Percentiles rank a stretch among this genome's conserved stretches.
Conservation (phyloP, 1,284 basidiomycete species). For the Ceratobasidium theobromae region DNA sequence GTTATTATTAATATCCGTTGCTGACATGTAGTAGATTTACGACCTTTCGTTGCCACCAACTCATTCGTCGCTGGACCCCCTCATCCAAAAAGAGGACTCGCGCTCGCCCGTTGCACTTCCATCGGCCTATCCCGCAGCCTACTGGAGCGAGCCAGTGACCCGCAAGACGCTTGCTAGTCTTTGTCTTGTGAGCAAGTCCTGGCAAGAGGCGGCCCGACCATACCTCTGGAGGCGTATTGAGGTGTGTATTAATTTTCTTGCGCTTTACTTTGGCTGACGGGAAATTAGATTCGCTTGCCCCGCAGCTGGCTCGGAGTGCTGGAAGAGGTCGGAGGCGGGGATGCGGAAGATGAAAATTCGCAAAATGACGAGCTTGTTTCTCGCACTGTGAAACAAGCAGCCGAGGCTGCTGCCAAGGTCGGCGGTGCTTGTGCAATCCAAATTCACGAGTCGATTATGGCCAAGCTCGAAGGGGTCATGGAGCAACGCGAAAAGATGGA, state of each 20-base stretch:
- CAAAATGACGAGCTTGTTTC: slow-evolving; percentile 43
- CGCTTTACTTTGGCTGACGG: background rate
- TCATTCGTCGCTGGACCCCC: slow-evolving; percentile 66
- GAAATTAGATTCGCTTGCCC: slow-evolving; percentile 55
- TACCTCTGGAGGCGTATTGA: slow-evolving; percentile 80
- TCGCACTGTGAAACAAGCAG: slow-evolving; percentile 34
- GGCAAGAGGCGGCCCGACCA: slow-evolving; percentile 75
- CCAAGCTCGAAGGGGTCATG: slow-evolving; percentile 48
- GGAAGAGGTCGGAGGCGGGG: slow-evolving; percentile 71
- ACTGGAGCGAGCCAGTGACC: slow-evolving; percentile 64
- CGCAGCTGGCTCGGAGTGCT: slow-evolving; percentile 76
- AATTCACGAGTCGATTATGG: slow-evolving; percentile 59
- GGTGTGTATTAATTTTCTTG: slow-evolving; percentile 44
- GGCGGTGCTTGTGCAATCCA: slow-evolving; percentile 53
- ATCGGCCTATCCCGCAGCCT: slow-evolving; percentile 64
- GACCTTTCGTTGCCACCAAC: slow-evolving; percentile 58
- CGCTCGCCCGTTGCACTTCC: slow-evolving; percentile 60
- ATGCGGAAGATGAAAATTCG: slow-evolving; percentile 48
- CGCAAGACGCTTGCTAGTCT: slow-evolving; percentile 65
- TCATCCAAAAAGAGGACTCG: slow-evolving; percentile 50
- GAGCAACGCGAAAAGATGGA: background rate
- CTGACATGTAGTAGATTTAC: slow-evolving; percentile 47
- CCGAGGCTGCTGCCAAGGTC: slow-evolving; percentile 54
- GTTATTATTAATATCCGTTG: background rate
- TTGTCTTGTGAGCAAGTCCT: slow-evolving; percentile 69